Evolutionary conservation across 192 early-diverging fungal genomes (phyloP).

Genomic region (Gaertneriomyces sp.): DNA sequence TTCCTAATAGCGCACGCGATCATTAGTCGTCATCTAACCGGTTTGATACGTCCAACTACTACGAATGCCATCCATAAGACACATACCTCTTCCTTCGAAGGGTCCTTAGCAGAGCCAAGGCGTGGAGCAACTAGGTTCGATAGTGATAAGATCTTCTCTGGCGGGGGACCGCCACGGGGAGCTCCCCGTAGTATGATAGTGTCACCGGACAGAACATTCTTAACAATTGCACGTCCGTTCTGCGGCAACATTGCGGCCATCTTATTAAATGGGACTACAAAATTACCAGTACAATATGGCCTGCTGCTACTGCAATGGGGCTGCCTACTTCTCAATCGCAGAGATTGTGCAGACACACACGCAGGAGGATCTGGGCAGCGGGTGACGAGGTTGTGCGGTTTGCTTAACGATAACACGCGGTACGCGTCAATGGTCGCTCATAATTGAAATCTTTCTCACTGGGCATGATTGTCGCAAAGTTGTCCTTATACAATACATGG

Average conservation of each 20-base stretch:
- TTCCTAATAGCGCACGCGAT: constrained; percentile 6
- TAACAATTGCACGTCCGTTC: constrained; percentile 68
- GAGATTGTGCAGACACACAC: too few relatives aligned
- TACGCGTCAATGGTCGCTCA: not conserved
- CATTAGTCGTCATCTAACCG: not conserved
- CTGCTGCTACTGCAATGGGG: too few relatives aligned
- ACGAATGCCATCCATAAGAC: not conserved
- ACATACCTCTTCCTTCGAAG: constrained; percentile 79
- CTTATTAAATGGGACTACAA: too few relatives aligned
- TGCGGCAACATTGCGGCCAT: constrained; percentile 17
- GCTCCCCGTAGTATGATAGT: constrained; percentile 83
- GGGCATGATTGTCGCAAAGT: not conserved
- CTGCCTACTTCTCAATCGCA: too few relatives aligned
- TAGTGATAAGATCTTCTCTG: constrained; percentile 79
- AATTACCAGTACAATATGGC: too few relatives aligned
- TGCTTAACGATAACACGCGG: not conserved
- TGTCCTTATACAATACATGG: not conserved
- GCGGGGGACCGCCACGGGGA: constrained; percentile 75
- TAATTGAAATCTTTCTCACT: not conserved
- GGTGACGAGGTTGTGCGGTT: not conserved
- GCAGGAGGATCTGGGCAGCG: not conserved
- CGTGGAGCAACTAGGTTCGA: constrained; percentile 79
- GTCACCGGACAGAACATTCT: constrained; percentile 89
- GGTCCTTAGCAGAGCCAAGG: constrained; percentile 70
- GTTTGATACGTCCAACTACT: not conserved